Evolutionary conservation across 139 green algal species (phyloP), one percentile per base, ranked within the genome.

Genomic region (Limnomonas spitsbergensis): DNA sequence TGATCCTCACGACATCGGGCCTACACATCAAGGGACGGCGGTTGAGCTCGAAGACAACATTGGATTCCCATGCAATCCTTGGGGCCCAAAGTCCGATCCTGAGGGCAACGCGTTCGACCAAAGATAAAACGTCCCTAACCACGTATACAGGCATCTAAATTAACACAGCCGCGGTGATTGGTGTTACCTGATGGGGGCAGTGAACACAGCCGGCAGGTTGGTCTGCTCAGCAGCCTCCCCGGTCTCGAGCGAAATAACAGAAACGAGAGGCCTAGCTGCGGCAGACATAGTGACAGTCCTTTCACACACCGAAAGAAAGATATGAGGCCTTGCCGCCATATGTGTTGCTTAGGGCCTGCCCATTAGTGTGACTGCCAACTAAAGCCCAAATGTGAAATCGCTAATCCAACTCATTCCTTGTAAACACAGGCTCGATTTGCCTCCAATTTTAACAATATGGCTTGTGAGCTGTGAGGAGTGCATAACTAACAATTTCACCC

Each of bases 191-290:
- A 98, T 95, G 42, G 95, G 94, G 1, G 95, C 90, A 66, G 86
- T 84, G 84, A 99, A 98, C 36, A 98, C 94, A 29, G 89, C 90
- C 38, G 95, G 95, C 75, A 98, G 90, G 34, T 86, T 80, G 24
- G 90, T 86, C 90, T 97, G 90, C 53, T 86, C 88, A 32, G 76
- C 85, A 66, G 83, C 82, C 40, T 89, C 83, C 74, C 91, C 92
- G 40, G 84, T 86, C 73, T 93, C 89, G 36, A 91, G 66, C 72
- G 70, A 82, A 82, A 96, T 91, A 14, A 98, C 91, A 32, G 87
- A 90, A n/a, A 98, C 95, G 27, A 97, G 79, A 34, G 95, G 95
- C 40, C 93, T 81, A 37, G 94, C 87, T 31, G 92, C 83, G 38
- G 91, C 91, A 61, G n/a, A 72, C 66, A 72, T n/a, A n/a, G n/a